phyloP scores from a whole-genome alignment of 1,284 basidiomycete species.

The Porphyrellus sp. region DNA sequence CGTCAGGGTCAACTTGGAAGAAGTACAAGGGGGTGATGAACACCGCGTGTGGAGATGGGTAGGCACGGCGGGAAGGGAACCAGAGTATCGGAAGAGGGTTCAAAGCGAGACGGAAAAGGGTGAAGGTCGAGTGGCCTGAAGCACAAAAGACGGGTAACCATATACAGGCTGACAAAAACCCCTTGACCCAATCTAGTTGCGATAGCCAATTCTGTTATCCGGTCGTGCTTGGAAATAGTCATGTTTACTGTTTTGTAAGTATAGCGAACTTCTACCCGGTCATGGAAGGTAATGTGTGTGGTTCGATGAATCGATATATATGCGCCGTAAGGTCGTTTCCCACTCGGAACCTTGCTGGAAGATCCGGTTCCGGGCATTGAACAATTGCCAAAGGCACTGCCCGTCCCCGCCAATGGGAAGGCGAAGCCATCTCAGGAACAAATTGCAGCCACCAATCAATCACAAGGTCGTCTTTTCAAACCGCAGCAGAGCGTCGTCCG shows the following conservation, averaged over 20 bases:
- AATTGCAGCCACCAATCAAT: conserved; percentile 33
- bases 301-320: conserved; percentile 22
- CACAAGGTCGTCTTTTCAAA: conserved; percentile 20
- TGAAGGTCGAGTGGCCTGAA: conserved; percentile 27
- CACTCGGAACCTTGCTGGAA: conserved; percentile 34
- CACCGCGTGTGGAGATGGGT: conserved; percentile 84
- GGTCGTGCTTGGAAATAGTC: conserved; percentile 20
- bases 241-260: conserved; percentile 17
- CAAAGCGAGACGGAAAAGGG: conserved; percentile 31
- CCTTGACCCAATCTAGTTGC: conserved; percentile 27
- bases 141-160: conserved; percentile 5
- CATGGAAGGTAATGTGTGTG: conserved; percentile 22
- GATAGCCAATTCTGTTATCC: conserved; percentile 12
- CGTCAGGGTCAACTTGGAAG: conserved; percentile 84
- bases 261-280: conserved; percentile 29
- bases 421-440: conserved; percentile 28
- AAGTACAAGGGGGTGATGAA: conserved; percentile 86
- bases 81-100: conserved; percentile 37
- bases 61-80: conserved; percentile 46
- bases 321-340: conserved; percentile 24
- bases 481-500: conserved; percentile 28
- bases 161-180: conserved; percentile 22
- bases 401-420: conserved; percentile 22
- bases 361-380: conserved; percentile 35
- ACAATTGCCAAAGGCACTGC: conserved; percentile 35